Evolutionary conservation across 75 land plant genomes (phyloP).

Genomic region (Selaginella tamariscina): DNA sequence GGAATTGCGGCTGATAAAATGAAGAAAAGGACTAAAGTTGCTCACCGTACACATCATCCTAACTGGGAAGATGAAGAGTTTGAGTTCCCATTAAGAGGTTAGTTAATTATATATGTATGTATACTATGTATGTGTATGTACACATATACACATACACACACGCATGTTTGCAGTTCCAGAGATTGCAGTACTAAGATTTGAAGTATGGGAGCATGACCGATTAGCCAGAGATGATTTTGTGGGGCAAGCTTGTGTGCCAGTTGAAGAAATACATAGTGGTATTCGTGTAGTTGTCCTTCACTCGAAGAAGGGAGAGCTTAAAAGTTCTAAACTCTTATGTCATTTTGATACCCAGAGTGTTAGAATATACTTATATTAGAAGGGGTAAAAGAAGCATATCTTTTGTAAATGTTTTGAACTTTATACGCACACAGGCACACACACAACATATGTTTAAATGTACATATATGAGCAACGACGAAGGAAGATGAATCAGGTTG

Average conservation of each 20-base stretch:
- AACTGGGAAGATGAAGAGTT: conserved; percentile 33
- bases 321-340: conserved; percentile 19
- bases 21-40: conserved; percentile 21
- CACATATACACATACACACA: too few species aligned
- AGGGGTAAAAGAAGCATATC: too few species aligned
- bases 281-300: conserved; percentile 19
- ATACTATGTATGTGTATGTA: neutral
- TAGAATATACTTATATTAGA: too few species aligned
- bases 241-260: conserved; percentile 28
- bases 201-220: conserved; percentile 31
- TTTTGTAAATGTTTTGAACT: too few species aligned
- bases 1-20: conserved; percentile 19
- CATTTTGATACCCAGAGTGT: conserved; percentile 16
- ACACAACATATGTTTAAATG: too few species aligned
- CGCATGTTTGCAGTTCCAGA: conserved; percentile 29
- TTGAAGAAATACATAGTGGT: conserved; percentile 20
- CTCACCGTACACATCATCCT: conserved; percentile 17
- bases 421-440: too few species aligned
- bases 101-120: neutral
- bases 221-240: conserved; percentile 26
- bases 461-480: too few species aligned
- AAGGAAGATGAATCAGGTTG: too few species aligned
- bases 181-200: conserved; percentile 24
- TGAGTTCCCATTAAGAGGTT: conserved; percentile 28
- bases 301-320: conserved; percentile 18